These are phyloP conservation scores for Chaetomium sp. DNA, from an alignment of 2,329 filamentous ascomycete genomes.

Conservation along the genomic window DNA sequence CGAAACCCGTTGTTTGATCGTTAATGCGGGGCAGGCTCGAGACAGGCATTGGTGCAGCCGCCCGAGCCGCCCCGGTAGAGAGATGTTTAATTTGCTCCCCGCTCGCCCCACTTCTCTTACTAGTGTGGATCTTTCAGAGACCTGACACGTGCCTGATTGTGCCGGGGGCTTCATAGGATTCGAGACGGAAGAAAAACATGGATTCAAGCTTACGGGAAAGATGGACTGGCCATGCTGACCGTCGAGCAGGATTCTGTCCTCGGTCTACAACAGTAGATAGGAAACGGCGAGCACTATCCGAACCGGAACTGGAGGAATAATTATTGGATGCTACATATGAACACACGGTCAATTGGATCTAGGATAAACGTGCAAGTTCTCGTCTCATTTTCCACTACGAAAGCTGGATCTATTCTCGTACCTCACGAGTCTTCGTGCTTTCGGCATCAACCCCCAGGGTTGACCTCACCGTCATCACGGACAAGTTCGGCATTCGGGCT, in stretches of 20 bases:
- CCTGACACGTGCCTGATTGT: not conserved
- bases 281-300: not conserved
- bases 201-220: not conserved
- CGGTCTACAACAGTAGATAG: not conserved
- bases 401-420: not conserved
- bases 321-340: too few relatives aligned
- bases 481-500: not conserved
- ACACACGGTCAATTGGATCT: not conserved
- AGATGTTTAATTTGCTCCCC: not conserved
- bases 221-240: not conserved
- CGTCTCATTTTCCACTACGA: not conserved
- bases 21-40: constrained; percentile 10
- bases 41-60: not conserved
- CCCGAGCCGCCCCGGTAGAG: constrained; percentile 5
- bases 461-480: not conserved
- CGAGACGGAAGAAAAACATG: too few relatives aligned
- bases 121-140: not conserved
- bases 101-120: not conserved
- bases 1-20: not conserved
- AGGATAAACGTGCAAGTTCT: not conserved
- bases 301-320: not conserved
- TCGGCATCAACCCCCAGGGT: too few relatives aligned
- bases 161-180: not conserved
- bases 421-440: not conserved
- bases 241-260: not conserved